Percentiles rank a stretch among this genome's conserved stretches.
These are phyloP conservation scores for Yueomyces sinensis DNA, from an alignment of 805 yeast genomes.

Conservation along the genomic window DNA sequence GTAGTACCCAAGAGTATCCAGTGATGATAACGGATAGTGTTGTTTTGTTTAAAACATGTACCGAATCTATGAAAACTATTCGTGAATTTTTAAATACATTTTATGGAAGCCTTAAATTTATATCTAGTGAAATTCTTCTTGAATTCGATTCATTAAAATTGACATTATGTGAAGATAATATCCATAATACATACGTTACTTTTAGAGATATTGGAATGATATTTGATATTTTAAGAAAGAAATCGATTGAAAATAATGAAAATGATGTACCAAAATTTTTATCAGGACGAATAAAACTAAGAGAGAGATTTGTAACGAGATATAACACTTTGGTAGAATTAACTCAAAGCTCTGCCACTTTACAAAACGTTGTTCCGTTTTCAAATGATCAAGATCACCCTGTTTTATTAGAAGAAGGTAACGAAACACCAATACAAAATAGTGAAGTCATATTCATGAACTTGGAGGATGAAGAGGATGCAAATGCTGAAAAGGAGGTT, in stretches of 20 bases:
- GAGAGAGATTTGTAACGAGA: conserved; percentile 22
- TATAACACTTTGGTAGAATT: conserved; percentile 23
- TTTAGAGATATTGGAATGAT: conserved; percentile 21
- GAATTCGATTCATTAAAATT: conserved; percentile 19
- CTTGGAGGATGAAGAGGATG: conserved; percentile 12
- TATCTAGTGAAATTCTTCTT: conserved; percentile 17
- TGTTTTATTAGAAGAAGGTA: conserved; percentile 18
- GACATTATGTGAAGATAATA: conserved; percentile 22
- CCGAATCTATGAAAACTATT: conserved; percentile 10
- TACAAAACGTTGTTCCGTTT: conserved; percentile 19
- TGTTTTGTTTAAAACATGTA: conserved; percentile 8
- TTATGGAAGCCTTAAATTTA: conserved; percentile 13
- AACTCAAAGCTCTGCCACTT: conserved; percentile 21
- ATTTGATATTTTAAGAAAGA: conserved; percentile 16
- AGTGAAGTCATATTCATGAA: conserved; percentile 14
- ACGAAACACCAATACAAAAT: not conserved
- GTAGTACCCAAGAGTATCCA: conserved; percentile 3
- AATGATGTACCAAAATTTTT: conserved; percentile 10
- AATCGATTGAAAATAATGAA: conserved; percentile 14
- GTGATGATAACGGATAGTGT: conserved; percentile 11
- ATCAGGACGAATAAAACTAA: conserved; percentile 8
- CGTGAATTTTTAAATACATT: conserved; percentile 15
- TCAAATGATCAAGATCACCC: conserved; percentile 22
- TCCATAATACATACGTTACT: conserved; percentile 20
- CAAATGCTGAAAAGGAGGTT: too few species aligned